Conservation (phyloP, 129 eudicot genomes). For the Flaveria robusta region DNA sequence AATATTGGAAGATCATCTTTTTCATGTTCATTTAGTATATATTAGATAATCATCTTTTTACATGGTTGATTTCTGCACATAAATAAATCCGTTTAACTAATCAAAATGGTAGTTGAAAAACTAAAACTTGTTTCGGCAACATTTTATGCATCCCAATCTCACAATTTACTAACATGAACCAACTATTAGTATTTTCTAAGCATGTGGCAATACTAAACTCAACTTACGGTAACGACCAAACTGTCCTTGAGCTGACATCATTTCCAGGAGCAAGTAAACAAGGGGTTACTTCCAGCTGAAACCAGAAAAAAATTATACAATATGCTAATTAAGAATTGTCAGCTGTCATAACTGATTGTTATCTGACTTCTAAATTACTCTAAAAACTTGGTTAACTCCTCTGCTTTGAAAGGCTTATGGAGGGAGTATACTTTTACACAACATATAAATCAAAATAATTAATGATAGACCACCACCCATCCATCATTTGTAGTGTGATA, state of each 20-base stretch:
- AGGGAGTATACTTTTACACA: neutral
- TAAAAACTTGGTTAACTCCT: neutral
- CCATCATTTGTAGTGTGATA: neutral
- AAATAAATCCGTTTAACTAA: neutral
- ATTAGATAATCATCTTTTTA: neutral
- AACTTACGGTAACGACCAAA: slow-evolving; percentile 92
- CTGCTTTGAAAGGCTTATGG: neutral
- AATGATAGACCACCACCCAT: neutral
- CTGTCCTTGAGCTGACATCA: slow-evolving; percentile 49
- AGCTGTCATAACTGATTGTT: neutral
- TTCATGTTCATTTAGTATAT: neutral
- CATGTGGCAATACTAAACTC: neutral
- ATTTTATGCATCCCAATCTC: neutral
- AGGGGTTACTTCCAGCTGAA: slow-evolving; percentile 87
- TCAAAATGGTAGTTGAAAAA: neutral
- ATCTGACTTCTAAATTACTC: neutral
- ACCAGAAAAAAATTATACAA: slow-evolving; percentile 24
- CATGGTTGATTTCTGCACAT: neutral
- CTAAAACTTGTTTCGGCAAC: neutral
- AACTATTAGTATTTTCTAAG: neutral
- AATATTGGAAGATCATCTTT: neutral
- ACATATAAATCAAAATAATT: neutral
- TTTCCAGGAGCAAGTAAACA: slow-evolving; percentile 78
- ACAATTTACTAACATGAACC: neutral
- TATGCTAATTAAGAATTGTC: slow-evolving; percentile 2